These are phyloP conservation scores for Gnomoniopsis sp. DNA, from an alignment of 2,329 filamentous ascomycete species.

Conservation along the genomic window DNA sequence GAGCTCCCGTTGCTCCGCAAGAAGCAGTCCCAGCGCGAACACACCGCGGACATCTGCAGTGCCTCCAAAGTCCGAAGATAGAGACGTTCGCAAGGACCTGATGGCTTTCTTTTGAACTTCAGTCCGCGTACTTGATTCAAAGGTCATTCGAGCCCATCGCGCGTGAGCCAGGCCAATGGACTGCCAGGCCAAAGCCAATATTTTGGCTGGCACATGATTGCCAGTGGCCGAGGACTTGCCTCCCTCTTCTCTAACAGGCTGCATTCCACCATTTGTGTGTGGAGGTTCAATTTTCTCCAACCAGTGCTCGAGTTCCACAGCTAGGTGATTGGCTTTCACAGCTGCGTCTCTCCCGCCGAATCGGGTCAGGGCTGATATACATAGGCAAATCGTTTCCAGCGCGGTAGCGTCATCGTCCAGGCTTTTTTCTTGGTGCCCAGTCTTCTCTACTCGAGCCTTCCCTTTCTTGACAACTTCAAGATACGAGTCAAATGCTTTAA, in stretches of 20 bases:
- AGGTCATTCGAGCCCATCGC: constrained; percentile 81
- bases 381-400: constrained; percentile 74
- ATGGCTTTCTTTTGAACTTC: constrained; percentile 77
- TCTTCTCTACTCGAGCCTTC: constrained; percentile 79
- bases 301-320: constrained; percentile 70
- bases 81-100: constrained; percentile 67
- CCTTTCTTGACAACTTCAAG: constrained; percentile 81
- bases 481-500: constrained; percentile 90
- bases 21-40: constrained; percentile 78
- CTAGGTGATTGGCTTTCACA: constrained; percentile 73
- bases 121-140: constrained; percentile 66
- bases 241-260: constrained; percentile 20
- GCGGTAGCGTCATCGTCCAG: constrained; percentile 78
- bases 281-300: constrained; percentile 55
- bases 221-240: constrained; percentile 20
- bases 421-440: constrained; percentile 64
- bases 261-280: constrained; percentile 22
- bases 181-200: constrained; percentile 72
- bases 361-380: constrained; percentile 75
- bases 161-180: constrained; percentile 83
- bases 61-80: constrained; percentile 64
- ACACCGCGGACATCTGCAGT: constrained; percentile 70
- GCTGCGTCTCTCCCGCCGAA: constrained; percentile 74
- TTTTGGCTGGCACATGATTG: constrained; percentile 49
- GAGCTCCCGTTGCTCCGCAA: constrained; percentile 83